Conservation (phyloP, 495 filamentous ascomycete genomes). For the Aspergillus egyptiacus region DNA sequence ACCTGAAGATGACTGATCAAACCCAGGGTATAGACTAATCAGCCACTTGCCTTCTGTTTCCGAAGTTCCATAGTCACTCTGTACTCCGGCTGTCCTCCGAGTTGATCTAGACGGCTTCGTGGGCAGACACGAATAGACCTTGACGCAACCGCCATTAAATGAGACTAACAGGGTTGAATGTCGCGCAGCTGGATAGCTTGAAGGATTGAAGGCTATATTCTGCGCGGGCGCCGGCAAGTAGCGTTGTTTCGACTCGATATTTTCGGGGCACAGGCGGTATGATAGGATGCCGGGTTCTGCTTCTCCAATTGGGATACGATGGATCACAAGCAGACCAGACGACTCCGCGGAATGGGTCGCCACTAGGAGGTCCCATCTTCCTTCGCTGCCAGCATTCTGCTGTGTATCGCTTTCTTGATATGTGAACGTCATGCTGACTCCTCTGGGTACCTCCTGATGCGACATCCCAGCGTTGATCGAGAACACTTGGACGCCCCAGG, state of each 20-base stretch:
- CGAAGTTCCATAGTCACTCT: conserved; percentile 28
- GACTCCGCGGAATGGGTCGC: conserved; percentile 62
- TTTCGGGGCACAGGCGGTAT: conserved; percentile 36
- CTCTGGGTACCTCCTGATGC: conserved; percentile 56
- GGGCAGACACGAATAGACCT: conserved; percentile 54
- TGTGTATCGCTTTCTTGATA: conserved; percentile 32
- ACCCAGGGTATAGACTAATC: conserved; percentile 63
- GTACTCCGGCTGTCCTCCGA: conserved; percentile 22
- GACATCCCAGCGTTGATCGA: conserved; percentile 45
- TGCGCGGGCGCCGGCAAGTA: conserved; percentile 60
- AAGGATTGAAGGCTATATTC: conserved; percentile 68
- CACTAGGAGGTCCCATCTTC: conserved; percentile 51
- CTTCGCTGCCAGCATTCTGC: conserved; percentile 11
- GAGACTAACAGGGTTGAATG: conserved; percentile 61
- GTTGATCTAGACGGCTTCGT: conserved; percentile 23
- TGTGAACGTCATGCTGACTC: conserved; percentile 63
- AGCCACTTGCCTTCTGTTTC: conserved; percentile 52
- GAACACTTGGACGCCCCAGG: conserved; percentile 57
- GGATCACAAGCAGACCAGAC: conserved; percentile 55
- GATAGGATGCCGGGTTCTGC: conserved; percentile 10
- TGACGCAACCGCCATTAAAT: conserved; percentile 60
- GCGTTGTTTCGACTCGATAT: conserved; percentile 54
- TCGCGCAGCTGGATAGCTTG: conserved; percentile 48
- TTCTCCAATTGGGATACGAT: conserved; percentile 45
- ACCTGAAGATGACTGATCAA: conserved; percentile 39